A percentile compares a stretch with the other conserved stretches of the same genome.
phyloP scores from a whole-genome alignment of 2,329 filamentous ascomycete genomes.

The Fragosphaeria purpurea region DNA sequence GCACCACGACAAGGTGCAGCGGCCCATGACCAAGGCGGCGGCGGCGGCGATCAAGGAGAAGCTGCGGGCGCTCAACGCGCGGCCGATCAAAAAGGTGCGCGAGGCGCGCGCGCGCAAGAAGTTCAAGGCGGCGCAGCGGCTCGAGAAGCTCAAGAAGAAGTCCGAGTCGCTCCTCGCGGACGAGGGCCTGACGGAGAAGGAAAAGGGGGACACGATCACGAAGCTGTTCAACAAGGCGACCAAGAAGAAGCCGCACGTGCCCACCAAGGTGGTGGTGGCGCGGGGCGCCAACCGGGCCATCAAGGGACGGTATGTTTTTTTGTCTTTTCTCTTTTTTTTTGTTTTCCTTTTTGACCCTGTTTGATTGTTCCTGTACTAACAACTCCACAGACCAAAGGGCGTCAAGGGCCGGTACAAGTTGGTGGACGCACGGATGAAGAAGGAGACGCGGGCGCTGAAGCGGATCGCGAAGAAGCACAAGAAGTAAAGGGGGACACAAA shows the following conservation, averaged over 20 bases:
- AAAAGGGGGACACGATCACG: constrained; percentile 79
- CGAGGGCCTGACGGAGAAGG: constrained; percentile 88
- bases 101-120: constrained; percentile 97
- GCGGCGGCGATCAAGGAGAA: constrained; percentile 93
- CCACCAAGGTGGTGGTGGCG: constrained; percentile 83
- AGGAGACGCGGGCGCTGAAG: constrained; percentile 86
- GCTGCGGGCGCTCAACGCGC: constrained; percentile 79
- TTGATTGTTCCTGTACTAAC: not conserved
- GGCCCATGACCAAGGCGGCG: constrained; percentile 85
- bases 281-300: constrained; percentile 75
- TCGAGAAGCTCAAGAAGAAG: constrained; percentile 97
- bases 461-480: constrained; percentile 58
- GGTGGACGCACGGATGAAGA: constrained; percentile 91
- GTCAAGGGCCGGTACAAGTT: constrained; percentile 97
- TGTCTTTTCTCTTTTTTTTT: not conserved
- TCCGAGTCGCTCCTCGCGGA: constrained; percentile 81
- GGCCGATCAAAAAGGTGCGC: constrained; percentile 97
- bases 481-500: constrained; percentile 12
- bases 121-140: constrained; percentile 77
- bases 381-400: constrained; percentile 58
- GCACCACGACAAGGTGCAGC: constrained; percentile 71
- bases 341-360: not conserved
- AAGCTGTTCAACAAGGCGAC: constrained; percentile 72
- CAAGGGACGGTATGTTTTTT: constrained; percentile 40
- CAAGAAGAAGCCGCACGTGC: constrained; percentile 76